Evolutionary conservation across 441 rosid species (phyloP), one percentile per base, ranked within the genome.

Genomic region (Gossypium gossypioides): DNA sequence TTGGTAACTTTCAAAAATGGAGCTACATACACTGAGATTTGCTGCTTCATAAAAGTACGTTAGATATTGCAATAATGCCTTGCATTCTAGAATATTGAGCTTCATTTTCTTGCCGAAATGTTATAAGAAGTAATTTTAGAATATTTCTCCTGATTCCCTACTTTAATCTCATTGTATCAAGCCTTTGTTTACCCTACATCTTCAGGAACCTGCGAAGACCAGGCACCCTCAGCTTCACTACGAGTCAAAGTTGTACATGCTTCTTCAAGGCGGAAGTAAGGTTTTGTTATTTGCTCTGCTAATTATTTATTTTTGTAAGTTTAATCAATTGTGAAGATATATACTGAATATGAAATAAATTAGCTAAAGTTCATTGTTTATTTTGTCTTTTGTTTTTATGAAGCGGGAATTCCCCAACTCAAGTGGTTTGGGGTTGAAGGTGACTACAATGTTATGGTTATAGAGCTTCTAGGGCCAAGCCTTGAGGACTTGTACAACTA

Each of bases 381-480:
- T 34, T 7, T 27, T 34, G 59, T 37, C 56, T 56, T 15, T 76
- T 77, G 75, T 51, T 48, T 77, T 72, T 60, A 9, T 82, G 84
- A 83, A 91, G 97, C 89, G 71, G 97, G 97, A 69, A 71, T 91
- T 81, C 93, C 96, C 40, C 89, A 86, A 73, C 88, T 91, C 21
- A 90, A 91, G 80, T 91, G 96, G 96, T 91, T 83, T 76, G 97
- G 97, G 69, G 90, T 88, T 37, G 96, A 91, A 69, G 88, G 87
- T 15, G 96, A 88, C 8, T 87, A 88, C 83, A 89, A 85, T 70
- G 75, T 88, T 68, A 89, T 91, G 97, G 91, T 90, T 62, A 90
- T 90, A 77, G 96, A 91, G 68, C 97, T 91, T 78, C 86, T 91
- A 32, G 97, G 97, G 50, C 97, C 96, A 10, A 91, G 96, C 77